Evolutionary conservation across 2,329 filamentous ascomycete species (phyloP).

Genomic region (Phialophora verrucosa): DNA sequence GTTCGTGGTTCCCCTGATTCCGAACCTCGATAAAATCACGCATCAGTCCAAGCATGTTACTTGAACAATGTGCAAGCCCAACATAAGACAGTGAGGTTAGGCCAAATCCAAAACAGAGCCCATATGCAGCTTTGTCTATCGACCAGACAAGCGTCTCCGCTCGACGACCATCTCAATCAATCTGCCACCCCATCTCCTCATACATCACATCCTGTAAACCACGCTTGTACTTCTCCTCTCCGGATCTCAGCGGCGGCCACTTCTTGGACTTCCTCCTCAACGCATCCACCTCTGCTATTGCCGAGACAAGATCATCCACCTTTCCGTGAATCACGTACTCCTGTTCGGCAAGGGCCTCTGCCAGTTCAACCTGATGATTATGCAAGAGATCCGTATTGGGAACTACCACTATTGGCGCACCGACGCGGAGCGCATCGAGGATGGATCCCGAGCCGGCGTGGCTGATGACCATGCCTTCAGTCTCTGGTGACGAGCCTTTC

Average conservation of each 20-base stretch:
- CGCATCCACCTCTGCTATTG: conserved; percentile 57
- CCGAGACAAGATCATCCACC: conserved; percentile 58
- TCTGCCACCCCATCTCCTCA: conserved; percentile 61
- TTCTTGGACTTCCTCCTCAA: conserved; percentile 50
- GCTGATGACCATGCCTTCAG: conserved; percentile 74
- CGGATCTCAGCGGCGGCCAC: conserved; percentile 60
- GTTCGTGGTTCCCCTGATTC: background rate
- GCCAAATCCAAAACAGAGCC: background rate
- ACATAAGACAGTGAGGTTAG: background rate
- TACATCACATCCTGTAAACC: conserved; percentile 60
- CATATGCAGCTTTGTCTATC: background rate
- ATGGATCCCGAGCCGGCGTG: conserved; percentile 94
- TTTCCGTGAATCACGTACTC: conserved; percentile 77
- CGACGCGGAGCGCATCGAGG: conserved; percentile 76
- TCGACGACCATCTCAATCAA: conserved; percentile 48
- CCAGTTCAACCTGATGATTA: conserved; percentile 90
- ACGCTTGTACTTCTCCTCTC: conserved; percentile 49
- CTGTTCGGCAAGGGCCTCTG: conserved; percentile 72
- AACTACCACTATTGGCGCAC: conserved; percentile 82
- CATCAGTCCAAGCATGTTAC: background rate
- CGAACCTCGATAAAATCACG: background rate
- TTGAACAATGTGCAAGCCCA: background rate
- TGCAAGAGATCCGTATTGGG: conserved; percentile 82
- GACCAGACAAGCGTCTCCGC: background rate
- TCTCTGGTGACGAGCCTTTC: conserved; percentile 50